Evolutionary conservation across 345 rosid genomes (phyloP).

Genomic region (Geranium brycei): DNA sequence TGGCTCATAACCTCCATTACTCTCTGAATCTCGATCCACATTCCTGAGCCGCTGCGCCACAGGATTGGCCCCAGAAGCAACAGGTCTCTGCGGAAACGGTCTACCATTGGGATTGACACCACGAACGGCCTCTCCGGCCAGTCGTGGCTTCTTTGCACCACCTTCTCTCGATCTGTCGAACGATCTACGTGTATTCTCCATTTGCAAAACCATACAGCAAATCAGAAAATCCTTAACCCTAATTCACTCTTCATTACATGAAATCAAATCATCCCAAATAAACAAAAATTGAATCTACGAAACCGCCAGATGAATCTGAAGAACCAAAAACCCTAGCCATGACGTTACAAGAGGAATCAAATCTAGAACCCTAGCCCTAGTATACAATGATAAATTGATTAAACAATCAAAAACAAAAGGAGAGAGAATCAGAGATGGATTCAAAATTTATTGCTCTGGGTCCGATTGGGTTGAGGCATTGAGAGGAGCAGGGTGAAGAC

Average conservation of each 20-base stretch:
- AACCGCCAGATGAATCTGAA: background rate
- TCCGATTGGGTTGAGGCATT: background rate
- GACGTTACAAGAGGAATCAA: slow-evolving; percentile 2
- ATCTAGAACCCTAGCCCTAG: background rate
- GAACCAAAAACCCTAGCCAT: slow-evolving; percentile 2
- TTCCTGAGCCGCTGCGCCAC: slow-evolving; percentile 14
- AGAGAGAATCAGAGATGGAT: background rate
- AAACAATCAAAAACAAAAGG: background rate
- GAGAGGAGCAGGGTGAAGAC: background rate
- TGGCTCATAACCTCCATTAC: slow-evolving; percentile 26
- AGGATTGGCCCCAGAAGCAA: slow-evolving; percentile 20
- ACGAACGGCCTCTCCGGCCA: slow-evolving; percentile 33
- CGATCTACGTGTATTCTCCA: slow-evolving; percentile 56
- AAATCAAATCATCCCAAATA: too few species aligned
- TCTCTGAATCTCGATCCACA: slow-evolving; percentile 31
- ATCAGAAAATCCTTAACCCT: slow-evolving; percentile 12
- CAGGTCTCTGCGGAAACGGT: slow-evolving; percentile 36
- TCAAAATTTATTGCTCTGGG: too few species aligned
- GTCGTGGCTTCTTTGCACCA: slow-evolving; percentile 54
- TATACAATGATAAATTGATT: too few species aligned
- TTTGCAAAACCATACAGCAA: slow-evolving; percentile 11
- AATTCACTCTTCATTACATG: slow-evolving; percentile 9
- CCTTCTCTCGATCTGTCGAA: slow-evolving; percentile 82
- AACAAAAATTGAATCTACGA: background rate
- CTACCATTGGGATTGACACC: slow-evolving; percentile 23